Percentiles rank a stretch among this genome's conserved stretches.
Conservation (phyloP, 495 filamentous ascomycete species). For the Zalerion maritima region DNA sequence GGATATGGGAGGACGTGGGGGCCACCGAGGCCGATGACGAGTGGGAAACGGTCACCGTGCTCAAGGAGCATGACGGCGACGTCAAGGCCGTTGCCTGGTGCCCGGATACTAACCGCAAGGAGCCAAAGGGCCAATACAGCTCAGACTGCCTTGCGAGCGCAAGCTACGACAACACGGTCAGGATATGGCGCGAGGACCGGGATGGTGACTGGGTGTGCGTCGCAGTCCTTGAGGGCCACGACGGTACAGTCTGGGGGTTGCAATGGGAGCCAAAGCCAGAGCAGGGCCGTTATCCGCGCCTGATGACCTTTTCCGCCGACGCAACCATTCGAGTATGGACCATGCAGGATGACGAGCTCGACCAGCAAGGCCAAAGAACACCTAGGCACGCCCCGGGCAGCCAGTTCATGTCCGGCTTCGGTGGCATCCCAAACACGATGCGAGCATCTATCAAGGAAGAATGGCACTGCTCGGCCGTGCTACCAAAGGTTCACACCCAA, state of each 20-base stretch:
- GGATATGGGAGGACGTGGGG: constrained; percentile 92
- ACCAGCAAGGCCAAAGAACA: constrained; percentile 19
- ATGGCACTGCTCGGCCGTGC: constrained; percentile 56
- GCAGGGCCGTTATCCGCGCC: constrained; percentile 36
- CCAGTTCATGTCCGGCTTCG: constrained; percentile 15
- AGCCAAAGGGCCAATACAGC: constrained; percentile 31
- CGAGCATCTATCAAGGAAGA: constrained; percentile 58
- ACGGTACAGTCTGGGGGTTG: constrained; percentile 73
- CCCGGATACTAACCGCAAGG: constrained; percentile 34
- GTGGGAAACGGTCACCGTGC: constrained; percentile 87
- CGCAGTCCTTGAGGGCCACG: constrained; percentile 63
- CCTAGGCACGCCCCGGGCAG: constrained; percentile 16
- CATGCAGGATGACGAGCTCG: constrained; percentile 39
- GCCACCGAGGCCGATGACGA: constrained; percentile 63
- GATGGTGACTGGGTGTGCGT: constrained; percentile 85
- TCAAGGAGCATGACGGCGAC: constrained; percentile 86
- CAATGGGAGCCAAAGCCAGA: constrained; percentile 54
- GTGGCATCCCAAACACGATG: constrained; percentile 66
- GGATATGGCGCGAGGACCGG: constrained; percentile 76
- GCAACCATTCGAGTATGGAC: constrained; percentile 63
- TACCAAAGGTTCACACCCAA: constrained; percentile 64
- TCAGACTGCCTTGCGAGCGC: constrained; percentile 62
- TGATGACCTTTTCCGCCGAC: constrained; percentile 73
- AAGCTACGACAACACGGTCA: constrained; percentile 84
- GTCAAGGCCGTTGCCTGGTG: constrained; percentile 92